Evolutionary conservation across 2,329 filamentous ascomycete genomes (phyloP).

Genomic region (Stagonosporopsis chrysanthemi): DNA sequence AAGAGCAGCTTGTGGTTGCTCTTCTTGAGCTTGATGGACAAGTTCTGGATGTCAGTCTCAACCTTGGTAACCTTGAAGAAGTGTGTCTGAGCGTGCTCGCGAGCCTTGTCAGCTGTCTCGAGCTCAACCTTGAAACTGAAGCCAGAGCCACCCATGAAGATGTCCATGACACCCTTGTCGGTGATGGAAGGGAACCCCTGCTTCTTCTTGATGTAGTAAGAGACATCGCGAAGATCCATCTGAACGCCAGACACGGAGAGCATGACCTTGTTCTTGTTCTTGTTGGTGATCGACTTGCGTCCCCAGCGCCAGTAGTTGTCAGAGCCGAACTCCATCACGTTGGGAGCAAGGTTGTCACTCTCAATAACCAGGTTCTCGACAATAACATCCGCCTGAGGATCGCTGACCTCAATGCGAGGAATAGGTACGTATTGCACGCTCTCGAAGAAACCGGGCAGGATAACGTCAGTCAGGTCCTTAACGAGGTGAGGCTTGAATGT

Average conservation of each 20-base stretch:
- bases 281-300: slow-evolving; percentile 83
- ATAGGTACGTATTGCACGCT: slow-evolving; percentile 89
- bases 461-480: slow-evolving; percentile 86
- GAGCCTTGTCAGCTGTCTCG: slow-evolving; percentile 73
- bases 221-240: slow-evolving; percentile 80
- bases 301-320: slow-evolving; percentile 97
- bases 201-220: slow-evolving; percentile 95
- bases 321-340: slow-evolving; percentile 83
- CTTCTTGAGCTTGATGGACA: slow-evolving; percentile 90
- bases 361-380: slow-evolving; percentile 96
- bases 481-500: slow-evolving; percentile 91
- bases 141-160: slow-evolving; percentile 85
- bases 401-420: slow-evolving; percentile 91
- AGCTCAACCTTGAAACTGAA: slow-evolving; percentile 92
- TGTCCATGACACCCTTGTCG: slow-evolving; percentile 87
- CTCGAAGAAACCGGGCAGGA: slow-evolving; percentile 83
- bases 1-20: slow-evolving; percentile 96
- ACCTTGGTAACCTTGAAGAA: slow-evolving; percentile 97
- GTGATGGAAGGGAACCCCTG: slow-evolving; percentile 87
- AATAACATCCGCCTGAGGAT: slow-evolving; percentile 82
- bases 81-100: slow-evolving; percentile 70
- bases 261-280: slow-evolving; percentile 84
- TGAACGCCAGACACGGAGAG: slow-evolving; percentile 89
- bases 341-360: slow-evolving; percentile 95
- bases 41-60: slow-evolving; percentile 78